Evolutionary conservation across 2,329 filamentous ascomycete genomes (phyloP).

Genomic region (Aspergillus sp.): DNA sequence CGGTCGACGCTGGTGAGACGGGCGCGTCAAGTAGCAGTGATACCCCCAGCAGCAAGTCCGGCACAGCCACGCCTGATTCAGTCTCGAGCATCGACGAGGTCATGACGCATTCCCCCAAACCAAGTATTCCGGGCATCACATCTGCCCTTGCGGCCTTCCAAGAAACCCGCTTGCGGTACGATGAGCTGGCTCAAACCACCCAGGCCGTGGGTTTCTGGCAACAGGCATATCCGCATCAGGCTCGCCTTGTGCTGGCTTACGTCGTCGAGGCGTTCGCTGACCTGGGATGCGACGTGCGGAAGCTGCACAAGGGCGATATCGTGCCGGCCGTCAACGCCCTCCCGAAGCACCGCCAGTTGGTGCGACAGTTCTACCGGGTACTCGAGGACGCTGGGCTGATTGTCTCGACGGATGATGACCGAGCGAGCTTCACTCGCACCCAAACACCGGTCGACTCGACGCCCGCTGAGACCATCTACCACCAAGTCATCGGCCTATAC

Average conservation of each 20-base stretch:
- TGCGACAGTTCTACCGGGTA: background rate
- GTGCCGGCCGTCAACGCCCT: background rate
- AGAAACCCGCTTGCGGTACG: no score
- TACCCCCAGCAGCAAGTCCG: no score
- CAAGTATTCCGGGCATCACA: no score
- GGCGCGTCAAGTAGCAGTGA: no score
- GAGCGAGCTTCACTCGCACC: slow-evolving; percentile 1
- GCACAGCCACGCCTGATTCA: no score
- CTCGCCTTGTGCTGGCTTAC: background rate
- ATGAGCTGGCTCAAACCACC: background rate
- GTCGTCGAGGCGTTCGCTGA: background rate
- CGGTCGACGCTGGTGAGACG: no score
- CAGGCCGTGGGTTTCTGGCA: background rate
- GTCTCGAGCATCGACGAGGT: no score
- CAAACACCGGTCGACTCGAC: no score
- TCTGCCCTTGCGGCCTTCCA: no score
- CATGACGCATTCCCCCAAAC: no score
- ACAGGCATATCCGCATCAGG: background rate
- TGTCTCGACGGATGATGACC: background rate
- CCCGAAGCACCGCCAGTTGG: background rate
- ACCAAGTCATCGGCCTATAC: no score
- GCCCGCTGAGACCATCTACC: no score
- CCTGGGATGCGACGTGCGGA: background rate
- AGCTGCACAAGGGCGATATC: background rate
- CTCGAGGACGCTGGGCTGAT: background rate